These are phyloP conservation scores for Aspergillus homomorphus DNA, from an alignment of 495 filamentous ascomycete genomes.

Conservation along the genomic window DNA sequence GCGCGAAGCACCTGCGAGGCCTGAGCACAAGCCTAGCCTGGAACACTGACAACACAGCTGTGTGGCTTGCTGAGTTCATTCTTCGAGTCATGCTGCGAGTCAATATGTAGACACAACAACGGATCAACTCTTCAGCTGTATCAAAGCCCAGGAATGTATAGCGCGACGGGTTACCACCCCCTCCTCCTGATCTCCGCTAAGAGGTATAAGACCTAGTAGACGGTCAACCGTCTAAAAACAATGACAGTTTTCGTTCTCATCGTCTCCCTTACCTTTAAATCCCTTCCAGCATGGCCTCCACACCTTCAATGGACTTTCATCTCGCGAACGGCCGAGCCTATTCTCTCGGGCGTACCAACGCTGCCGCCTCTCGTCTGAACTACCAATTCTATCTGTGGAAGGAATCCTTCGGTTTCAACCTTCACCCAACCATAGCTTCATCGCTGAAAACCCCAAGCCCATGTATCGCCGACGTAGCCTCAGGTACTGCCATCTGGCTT, in stretches of 20 bases:
- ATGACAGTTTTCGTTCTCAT: neutral
- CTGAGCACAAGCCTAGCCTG: too few relatives aligned
- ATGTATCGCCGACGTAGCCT: constrained; percentile 7
- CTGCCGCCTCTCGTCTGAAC: constrained; percentile 7
- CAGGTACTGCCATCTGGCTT: constrained; percentile 9
- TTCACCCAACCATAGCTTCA: constrained; percentile 5
- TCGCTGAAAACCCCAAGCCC: neutral
- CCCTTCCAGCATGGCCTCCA: neutral
- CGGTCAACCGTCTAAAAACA: too few relatives aligned
- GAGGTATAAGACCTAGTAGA: too few relatives aligned
- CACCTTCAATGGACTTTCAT: neutral
- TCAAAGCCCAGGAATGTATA: too few relatives aligned
- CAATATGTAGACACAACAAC: too few relatives aligned
- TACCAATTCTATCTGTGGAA: constrained; percentile 13
- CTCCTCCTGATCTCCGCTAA: too few relatives aligned
- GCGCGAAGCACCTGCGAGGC: too few relatives aligned
- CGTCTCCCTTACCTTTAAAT: neutral
- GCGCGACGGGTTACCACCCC: too few relatives aligned
- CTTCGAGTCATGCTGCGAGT: too few relatives aligned
- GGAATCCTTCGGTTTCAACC: constrained; percentile 7
- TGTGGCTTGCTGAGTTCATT: too few relatives aligned
- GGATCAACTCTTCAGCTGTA: too few relatives aligned
- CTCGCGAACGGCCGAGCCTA: constrained; percentile 4
- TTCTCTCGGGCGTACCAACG: neutral
- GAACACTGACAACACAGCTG: too few relatives aligned